Percentiles rank a stretch among this genome's conserved stretches.
phyloP scores from a whole-genome alignment of 2,329 filamentous ascomycete species.

The Pseudopithomyces chartarum region DNA sequence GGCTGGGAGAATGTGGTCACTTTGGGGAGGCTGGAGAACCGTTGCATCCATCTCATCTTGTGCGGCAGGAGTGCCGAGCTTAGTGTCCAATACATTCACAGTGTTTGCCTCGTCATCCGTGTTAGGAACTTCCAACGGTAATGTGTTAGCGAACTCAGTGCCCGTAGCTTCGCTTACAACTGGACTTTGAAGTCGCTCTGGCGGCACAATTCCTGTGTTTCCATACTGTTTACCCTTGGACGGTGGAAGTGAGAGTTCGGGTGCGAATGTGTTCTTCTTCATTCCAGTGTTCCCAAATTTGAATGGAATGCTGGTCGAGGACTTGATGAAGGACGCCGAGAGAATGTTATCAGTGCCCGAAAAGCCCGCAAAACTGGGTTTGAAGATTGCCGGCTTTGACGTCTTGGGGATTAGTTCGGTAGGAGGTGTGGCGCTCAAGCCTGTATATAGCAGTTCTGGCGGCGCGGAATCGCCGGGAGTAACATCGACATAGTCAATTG shows the following conservation, averaged over 20 bases:
- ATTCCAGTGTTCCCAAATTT: not conserved
- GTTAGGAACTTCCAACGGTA: not conserved
- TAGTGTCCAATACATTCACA: not conserved
- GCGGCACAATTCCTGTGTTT: not conserved
- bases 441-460: not conserved
- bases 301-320: not conserved
- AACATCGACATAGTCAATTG: not conserved
- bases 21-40: not conserved
- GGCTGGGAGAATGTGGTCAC: not conserved
- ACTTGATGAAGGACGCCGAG: not conserved
- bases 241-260: not conserved
- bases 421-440: not conserved
- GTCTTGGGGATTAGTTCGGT: not conserved
- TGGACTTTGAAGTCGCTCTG: not conserved
- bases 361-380: not conserved
- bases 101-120: not conserved
- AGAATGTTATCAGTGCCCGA: not conserved
- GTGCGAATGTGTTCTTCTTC: not conserved
- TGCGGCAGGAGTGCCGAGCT: not conserved
- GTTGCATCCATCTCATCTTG: not conserved
- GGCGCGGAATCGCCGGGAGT: not conserved
- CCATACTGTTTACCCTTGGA: not conserved
- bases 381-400: not conserved
- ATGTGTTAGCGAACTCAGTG: not conserved
- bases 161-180: not conserved